A percentile compares a stretch with the other conserved stretches of the same genome.
Evolutionary conservation across 495 filamentous ascomycete genomes (phyloP).

Genomic region (Eremomyces bilateralis): DNA sequence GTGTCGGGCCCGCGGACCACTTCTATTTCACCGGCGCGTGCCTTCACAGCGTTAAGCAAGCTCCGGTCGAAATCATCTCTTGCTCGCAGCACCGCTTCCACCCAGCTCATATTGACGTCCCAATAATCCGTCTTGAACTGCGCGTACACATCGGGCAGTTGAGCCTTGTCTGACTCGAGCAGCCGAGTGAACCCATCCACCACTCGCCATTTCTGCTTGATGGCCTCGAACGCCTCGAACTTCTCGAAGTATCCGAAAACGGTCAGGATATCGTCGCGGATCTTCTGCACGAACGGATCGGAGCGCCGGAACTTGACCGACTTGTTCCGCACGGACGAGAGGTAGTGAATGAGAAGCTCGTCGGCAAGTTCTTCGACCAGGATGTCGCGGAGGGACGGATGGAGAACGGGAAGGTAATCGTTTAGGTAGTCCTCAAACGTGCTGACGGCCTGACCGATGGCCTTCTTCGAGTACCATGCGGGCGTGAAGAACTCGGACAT

Average conservation of each 20-base stretch:
- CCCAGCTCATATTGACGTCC: slow-evolving; percentile 90
- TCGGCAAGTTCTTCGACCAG: slow-evolving; percentile 77
- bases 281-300: slow-evolving; percentile 70
- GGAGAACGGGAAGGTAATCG: slow-evolving; percentile 63
- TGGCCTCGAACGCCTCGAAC: slow-evolving; percentile 38
- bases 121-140: slow-evolving; percentile 69
- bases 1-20: slow-evolving; percentile 62
- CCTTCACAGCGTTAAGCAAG: slow-evolving; percentile 73
- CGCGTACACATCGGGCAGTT: slow-evolving; percentile 55
- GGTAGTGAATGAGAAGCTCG: slow-evolving; percentile 67
- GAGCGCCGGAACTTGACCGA: slow-evolving; percentile 67
- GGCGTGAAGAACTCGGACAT: slow-evolving; percentile 78
- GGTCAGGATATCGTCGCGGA: slow-evolving; percentile 71
- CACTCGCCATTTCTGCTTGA: slow-evolving; percentile 83
- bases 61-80: slow-evolving; percentile 85
- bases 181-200: slow-evolving; percentile 60
- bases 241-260: slow-evolving; percentile 51
- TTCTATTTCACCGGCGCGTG: slow-evolving; percentile 61
- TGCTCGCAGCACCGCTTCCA: slow-evolving; percentile 72
- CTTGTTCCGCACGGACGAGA: slow-evolving; percentile 71
- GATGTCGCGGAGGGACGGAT: slow-evolving; percentile 71
- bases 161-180: slow-evolving; percentile 52
- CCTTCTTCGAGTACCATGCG: slow-evolving; percentile 62
- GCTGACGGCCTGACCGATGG: slow-evolving; percentile 70
- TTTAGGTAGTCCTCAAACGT: slow-evolving; percentile 87